Conservation (phyloP, 75 land plant species). For the Larix kaempferi region DNA sequence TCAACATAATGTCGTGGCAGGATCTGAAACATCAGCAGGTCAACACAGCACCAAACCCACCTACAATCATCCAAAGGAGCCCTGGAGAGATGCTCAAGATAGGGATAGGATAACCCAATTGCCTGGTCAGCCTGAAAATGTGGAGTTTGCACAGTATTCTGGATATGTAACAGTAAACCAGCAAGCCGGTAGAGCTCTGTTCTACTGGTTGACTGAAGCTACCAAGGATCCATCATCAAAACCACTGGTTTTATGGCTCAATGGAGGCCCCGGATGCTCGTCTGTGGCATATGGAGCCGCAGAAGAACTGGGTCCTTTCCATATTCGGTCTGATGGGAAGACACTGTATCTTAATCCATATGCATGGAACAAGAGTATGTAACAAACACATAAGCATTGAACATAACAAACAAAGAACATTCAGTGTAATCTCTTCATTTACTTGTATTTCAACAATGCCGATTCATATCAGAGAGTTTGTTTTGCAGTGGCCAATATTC, state of each 20-base stretch:
- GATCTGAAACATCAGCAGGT: too few species aligned
- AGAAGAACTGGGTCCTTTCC: conserved; percentile 82
- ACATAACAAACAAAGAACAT: neutral
- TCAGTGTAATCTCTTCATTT: neutral
- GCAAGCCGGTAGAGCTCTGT: conserved; percentile 61
- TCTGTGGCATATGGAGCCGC: conserved; percentile 86
- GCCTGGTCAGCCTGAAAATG: conserved; percentile 60
- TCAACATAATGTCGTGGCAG: too few species aligned
- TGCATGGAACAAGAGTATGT: conserved; percentile 72
- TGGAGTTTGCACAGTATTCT: conserved; percentile 55
- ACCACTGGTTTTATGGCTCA: conserved; percentile 89
- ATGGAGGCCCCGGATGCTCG: conserved; percentile 96
- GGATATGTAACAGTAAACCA: conserved; percentile 71
- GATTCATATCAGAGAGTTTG: conserved; percentile 1
- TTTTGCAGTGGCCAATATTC: conserved; percentile 10
- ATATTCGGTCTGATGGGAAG: conserved; percentile 54
- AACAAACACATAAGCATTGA: neutral
- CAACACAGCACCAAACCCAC: too few species aligned
- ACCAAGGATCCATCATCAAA: conserved; percentile 17
- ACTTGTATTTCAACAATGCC: neutral
- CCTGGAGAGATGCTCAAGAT: conserved; percentile 24
- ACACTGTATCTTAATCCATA: conserved; percentile 60
- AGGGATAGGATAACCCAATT: conserved; percentile 36
- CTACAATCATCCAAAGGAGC: neutral
- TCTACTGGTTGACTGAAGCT: conserved; percentile 70